These are phyloP conservation scores for Myxozyma neglecta DNA, from an alignment of 805 yeast genomes.

Conservation along the genomic window DNA sequence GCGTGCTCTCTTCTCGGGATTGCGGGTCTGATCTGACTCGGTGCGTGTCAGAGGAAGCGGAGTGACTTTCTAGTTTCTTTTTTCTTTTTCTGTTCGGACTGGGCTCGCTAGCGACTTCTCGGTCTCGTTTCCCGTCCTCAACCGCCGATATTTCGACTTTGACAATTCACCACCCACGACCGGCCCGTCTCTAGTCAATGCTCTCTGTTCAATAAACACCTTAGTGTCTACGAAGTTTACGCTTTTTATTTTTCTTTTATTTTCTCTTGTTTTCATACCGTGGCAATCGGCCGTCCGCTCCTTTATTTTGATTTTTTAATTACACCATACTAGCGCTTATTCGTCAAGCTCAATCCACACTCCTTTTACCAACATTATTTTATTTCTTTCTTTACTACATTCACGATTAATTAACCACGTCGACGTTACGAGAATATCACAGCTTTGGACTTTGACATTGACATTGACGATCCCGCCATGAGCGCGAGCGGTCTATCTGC, in stretches of 20 bases:
- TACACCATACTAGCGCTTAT: background rate
- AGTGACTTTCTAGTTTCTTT: background rate
- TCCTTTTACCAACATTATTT: background rate
- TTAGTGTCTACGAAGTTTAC: background rate
- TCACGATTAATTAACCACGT: background rate
- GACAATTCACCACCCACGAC: too few species aligned
- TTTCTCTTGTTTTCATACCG: background rate
- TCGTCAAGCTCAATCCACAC: background rate
- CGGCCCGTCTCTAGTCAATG: too few species aligned
- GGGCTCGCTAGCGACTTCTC: background rate
- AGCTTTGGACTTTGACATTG: background rate
- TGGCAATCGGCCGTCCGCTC: slow-evolving; percentile 7
- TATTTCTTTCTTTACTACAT: background rate
- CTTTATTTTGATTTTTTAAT: background rate
- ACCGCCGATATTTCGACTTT: background rate
- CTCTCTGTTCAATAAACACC: background rate
- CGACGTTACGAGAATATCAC: background rate
- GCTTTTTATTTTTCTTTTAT: background rate
- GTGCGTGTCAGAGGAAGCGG: background rate
- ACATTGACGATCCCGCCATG: background rate
- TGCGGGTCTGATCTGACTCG: background rate
- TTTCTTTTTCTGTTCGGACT: background rate
- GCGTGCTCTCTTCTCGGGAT: background rate
- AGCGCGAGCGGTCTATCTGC: background rate
- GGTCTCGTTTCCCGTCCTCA: background rate